Conservation (phyloP, 1,284 basidiomycete genomes). For the Tremellales sp. region DNA sequence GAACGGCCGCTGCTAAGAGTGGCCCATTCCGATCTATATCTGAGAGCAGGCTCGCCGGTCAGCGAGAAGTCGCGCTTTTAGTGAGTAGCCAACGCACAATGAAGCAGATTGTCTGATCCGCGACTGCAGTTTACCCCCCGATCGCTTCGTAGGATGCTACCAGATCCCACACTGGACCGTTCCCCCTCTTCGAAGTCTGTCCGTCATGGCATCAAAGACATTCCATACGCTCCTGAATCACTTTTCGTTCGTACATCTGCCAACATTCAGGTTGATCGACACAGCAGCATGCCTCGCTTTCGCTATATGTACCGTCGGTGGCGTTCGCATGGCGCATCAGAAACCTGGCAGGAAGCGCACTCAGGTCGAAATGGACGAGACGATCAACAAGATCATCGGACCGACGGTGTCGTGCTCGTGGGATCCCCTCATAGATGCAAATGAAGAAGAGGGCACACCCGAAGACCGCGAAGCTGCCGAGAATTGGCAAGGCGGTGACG, state of each 20-base stretch:
- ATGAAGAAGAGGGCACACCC: neutral
- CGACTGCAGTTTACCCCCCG: slow-evolving; percentile 40
- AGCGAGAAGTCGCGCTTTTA: slow-evolving; percentile 31
- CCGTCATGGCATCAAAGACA: slow-evolving; percentile 47
- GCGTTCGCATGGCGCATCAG: too few relatives aligned
- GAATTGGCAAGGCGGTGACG: slow-evolving; percentile 35
- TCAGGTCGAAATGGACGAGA: too few relatives aligned
- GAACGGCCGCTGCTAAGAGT: slow-evolving; percentile 45
- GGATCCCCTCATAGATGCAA: neutral
- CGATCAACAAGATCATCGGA: too few relatives aligned
- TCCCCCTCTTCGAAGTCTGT: slow-evolving; percentile 46
- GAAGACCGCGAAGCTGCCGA: slow-evolving; percentile 24
- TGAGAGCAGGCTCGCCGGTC: slow-evolving; percentile 22
- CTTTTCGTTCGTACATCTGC: slow-evolving; percentile 49
- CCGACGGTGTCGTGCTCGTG: too few relatives aligned
- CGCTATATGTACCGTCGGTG: slow-evolving; percentile 51
- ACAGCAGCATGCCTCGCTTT: slow-evolving; percentile 49
- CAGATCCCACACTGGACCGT: slow-evolving; percentile 51
- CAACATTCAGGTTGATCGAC: slow-evolving; percentile 49
- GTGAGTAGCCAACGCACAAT: slow-evolving; percentile 17
- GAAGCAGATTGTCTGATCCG: slow-evolving; percentile 3
- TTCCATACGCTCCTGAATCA: slow-evolving; percentile 49
- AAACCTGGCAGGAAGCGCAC: too few relatives aligned
- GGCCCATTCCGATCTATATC: slow-evolving; percentile 13
- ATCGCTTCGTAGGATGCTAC: slow-evolving; percentile 49